Evolutionary conservation across 2,329 filamentous ascomycete species (phyloP), one percentile per base, ranked within the genome.

Genomic region (Trichoderma lentiforme): DNA sequence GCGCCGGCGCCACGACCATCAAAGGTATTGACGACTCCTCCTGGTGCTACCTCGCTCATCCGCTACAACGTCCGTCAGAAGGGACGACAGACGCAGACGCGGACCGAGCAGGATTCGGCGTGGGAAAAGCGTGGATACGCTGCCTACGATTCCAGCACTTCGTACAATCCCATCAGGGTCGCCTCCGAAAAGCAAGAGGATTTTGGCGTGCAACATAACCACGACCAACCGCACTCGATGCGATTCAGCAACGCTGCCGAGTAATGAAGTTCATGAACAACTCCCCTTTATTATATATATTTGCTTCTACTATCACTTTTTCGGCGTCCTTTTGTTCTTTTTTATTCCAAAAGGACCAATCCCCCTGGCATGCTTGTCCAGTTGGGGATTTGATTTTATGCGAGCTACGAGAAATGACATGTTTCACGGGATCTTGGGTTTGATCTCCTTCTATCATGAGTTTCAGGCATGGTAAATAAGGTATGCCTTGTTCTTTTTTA

Each of bases 1-100:
- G 88, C 82, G 51, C 84, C 81, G 36, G 81, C 82, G 47, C 85
- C 86, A 18, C 79, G 79, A 75, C 83, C 79, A 34, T 80, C 82
- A 5, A 75, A 80, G 69, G 81, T 82, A 64, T 79, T 87, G 75
- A 84, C 82, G 53, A 82, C 82, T 18, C 86, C 86, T 56, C 80
- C 81, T 6, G 83, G 82, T 61, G 81, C 81, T 67, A 80, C 78
- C 39, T 83, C 82, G 66, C 82, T 87, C 36, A 80, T 86, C 71
- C 83, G 83, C 70, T 86, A 84, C 77, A 83, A 84, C 74, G 81
- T 83, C 74, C 82, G 82, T 74, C 82, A 81, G 74, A 82, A 83
- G 77, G 80, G 76, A 78, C 79, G 80, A 74, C 78, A 76, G 75
- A 73, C 77, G 71, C 76, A 76, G 71, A 72, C 70, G 72, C 74